These are phyloP conservation scores for Diplodia seriata DNA, from an alignment of 2,329 filamentous ascomycete genomes.

Conservation along the genomic window DNA sequence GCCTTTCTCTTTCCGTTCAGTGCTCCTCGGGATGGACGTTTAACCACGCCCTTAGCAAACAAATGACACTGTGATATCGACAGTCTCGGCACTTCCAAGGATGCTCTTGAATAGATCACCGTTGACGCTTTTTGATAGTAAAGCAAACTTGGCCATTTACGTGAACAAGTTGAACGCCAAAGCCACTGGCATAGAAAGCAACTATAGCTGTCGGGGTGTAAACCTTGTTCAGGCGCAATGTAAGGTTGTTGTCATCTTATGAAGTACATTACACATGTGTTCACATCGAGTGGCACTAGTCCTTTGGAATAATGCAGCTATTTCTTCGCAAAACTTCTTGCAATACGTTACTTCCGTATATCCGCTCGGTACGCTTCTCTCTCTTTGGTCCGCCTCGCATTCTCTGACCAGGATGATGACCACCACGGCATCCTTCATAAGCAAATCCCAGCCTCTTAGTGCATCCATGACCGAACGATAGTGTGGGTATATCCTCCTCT, in stretches of 20 bases:
- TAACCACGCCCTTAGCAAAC: too few species aligned
- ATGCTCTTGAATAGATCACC: too few species aligned
- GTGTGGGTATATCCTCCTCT: slow-evolving; percentile 19
- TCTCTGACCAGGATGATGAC: background rate
- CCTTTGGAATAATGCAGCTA: background rate
- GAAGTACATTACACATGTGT: background rate
- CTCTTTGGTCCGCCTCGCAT: background rate
- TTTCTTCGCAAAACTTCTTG: background rate
- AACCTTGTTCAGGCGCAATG: background rate
- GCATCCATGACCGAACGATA: slow-evolving; percentile 5
- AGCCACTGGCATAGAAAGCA: too few species aligned
- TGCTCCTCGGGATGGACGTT: too few species aligned
- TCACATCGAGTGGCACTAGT: background rate
- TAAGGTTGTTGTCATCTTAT: background rate
- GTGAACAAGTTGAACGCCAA: too few species aligned
- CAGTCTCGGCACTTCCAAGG: too few species aligned
- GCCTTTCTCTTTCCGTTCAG: too few species aligned
- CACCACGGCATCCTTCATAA: background rate
- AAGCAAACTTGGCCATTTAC: too few species aligned
- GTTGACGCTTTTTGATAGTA: too few species aligned
- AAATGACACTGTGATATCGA: too few species aligned
- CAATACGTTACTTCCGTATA: background rate
- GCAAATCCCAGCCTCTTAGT: background rate
- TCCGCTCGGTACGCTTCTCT: background rate
- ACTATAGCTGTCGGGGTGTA: background rate